Evolutionary conservation across 179 eudicot genomes (phyloP).

Genomic region (Corrigiola litoralis): DNA sequence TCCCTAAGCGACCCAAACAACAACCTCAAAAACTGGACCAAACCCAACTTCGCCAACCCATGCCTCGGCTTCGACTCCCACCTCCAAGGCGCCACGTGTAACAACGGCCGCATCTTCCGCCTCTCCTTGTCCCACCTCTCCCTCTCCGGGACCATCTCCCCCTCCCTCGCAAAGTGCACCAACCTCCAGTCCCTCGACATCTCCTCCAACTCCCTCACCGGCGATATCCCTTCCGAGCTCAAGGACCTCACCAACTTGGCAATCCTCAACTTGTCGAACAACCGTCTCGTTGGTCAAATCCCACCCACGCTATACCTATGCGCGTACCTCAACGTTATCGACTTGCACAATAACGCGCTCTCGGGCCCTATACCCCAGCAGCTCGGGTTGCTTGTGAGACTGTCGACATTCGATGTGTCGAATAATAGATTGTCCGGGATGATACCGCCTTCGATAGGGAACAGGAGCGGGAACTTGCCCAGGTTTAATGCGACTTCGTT

Average conservation of each 20-base stretch:
- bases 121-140: conserved; percentile 57
- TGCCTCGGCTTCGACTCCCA: conserved; percentile 58
- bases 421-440: conserved; percentile 51
- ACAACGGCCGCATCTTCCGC: conserved; percentile 75
- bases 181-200: conserved; percentile 82
- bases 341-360: conserved; percentile 49
- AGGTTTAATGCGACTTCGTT: conserved; percentile 69
- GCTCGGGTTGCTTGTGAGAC: conserved; percentile 45
- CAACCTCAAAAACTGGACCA: conserved; percentile 62
- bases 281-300: conserved; percentile 54
- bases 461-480: conserved; percentile 43
- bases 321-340: conserved; percentile 72
- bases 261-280: conserved; percentile 63
- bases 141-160: conserved; percentile 61
- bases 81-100: conserved; percentile 75
- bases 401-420: conserved; percentile 62
- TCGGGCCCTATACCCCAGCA: conserved; percentile 59
- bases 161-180: conserved; percentile 61
- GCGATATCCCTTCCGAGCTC: conserved; percentile 51
- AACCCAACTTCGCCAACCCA: conserved; percentile 43
- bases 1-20: conserved; percentile 47
- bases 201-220: conserved; percentile 59
- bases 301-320: conserved; percentile 55
- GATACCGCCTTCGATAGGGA: conserved; percentile 62
- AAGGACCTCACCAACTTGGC: conserved; percentile 60